Percentiles rank a stretch among this genome's conserved stretches.
phyloP scores from a whole-genome alignment of 805 yeast species.

The Candida broadrunensis region DNA sequence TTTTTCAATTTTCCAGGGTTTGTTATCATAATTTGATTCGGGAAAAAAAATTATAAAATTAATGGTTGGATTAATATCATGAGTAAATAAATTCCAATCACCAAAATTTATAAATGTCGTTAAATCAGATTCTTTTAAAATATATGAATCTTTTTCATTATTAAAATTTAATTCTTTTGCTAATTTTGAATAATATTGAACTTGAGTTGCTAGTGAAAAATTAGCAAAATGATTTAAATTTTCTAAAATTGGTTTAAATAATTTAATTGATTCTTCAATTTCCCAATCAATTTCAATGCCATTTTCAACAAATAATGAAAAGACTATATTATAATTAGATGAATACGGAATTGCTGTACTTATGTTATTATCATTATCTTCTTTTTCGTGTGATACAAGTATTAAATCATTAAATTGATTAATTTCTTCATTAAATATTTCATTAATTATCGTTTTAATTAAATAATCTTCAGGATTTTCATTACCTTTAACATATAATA shows the following conservation, averaged over 20 bases:
- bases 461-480: constrained; percentile 34
- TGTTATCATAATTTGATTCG: constrained; percentile 32
- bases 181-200: constrained; percentile 62
- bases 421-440: constrained; percentile 40
- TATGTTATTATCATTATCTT: background rate
- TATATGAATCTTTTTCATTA: constrained; percentile 17
- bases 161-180: constrained; percentile 20
- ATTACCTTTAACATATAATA: constrained; percentile 24
- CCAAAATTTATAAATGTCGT: constrained; percentile 80
- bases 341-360: constrained; percentile 50
- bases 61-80: constrained; percentile 60
- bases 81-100: constrained; percentile 70
- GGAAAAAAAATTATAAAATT: constrained; percentile 74
- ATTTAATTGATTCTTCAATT: constrained; percentile 50
- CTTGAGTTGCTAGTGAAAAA: constrained; percentile 75
- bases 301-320: constrained; percentile 71
- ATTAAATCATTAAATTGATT: constrained; percentile 19
- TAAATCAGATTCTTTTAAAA: constrained; percentile 51
- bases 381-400: too few species aligned
- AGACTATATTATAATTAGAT: constrained; percentile 70
- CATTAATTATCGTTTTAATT: constrained; percentile 31
- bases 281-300: constrained; percentile 74
- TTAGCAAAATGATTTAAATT: constrained; percentile 56
- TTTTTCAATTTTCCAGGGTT: constrained; percentile 49
- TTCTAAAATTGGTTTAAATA: constrained; percentile 54